These are phyloP conservation scores for Eucalyptus erythrocorys DNA, from an alignment of 345 rosid genomes.

Conservation along the genomic window DNA sequence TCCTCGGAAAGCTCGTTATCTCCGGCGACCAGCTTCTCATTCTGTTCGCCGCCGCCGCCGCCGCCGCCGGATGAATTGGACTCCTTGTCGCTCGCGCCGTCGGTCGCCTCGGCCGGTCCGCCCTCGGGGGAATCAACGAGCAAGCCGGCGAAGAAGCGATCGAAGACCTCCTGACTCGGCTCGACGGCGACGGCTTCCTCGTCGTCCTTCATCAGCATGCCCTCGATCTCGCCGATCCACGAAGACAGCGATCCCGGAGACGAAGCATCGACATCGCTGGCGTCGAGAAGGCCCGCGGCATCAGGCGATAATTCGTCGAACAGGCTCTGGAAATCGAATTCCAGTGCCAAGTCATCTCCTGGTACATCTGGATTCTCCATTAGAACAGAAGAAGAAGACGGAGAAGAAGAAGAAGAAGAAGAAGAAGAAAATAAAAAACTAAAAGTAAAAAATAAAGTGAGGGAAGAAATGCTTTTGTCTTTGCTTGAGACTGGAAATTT, in stretches of 20 bases:
- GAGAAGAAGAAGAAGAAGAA: neutral
- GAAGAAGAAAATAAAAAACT: neutral
- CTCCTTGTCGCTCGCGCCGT: neutral
- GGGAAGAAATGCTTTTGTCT: neutral
- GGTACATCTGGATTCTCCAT: neutral
- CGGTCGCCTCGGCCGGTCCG: neutral
- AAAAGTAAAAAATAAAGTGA: neutral
- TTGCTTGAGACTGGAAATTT: neutral
- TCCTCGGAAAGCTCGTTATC: neutral
- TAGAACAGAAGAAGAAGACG: neutral
- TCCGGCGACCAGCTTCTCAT: neutral
- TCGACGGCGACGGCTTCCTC: neutral
- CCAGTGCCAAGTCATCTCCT: conserved; percentile 8
- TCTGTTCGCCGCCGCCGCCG: neutral
- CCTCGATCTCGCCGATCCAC: conserved; percentile 38
- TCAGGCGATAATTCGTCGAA: conserved; percentile 2
- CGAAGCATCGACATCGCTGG: neutral
- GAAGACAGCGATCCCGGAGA: conserved; percentile 18
- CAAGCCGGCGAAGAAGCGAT: conserved; percentile 28
- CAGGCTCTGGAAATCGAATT: conserved; percentile 9
- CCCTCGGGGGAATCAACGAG: conserved; percentile 22
- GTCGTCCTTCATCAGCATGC: conserved; percentile 34
- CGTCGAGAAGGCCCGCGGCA: neutral
- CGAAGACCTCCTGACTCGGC: neutral
- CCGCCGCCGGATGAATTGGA: neutral